These are phyloP conservation scores for Sclerotinia spermophila DNA, from an alignment of 2,329 filamentous ascomycete species.

Conservation along the genomic window DNA sequence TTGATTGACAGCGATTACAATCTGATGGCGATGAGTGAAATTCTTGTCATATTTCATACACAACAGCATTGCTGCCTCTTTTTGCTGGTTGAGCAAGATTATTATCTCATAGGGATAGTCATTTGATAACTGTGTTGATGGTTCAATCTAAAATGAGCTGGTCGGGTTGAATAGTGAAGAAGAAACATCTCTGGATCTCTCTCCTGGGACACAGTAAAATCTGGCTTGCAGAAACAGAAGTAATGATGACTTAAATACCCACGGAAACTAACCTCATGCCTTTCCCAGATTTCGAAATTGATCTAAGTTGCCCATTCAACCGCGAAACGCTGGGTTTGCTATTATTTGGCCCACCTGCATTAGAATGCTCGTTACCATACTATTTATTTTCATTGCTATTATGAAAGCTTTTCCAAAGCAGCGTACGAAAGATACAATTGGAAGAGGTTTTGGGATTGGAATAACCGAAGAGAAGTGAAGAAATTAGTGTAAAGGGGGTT, in stretches of 20 bases:
- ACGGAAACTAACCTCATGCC: fast-evolving
- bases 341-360: too few species aligned
- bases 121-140: not conserved
- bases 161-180: not conserved
- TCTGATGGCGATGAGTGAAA: too few species aligned
- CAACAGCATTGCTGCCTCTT: not conserved
- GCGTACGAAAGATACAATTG: too few species aligned
- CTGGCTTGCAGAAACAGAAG: not conserved
- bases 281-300: not conserved
- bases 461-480: too few species aligned
- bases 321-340: too few species aligned
- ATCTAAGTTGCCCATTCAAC: too few species aligned
- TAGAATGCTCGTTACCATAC: too few species aligned
- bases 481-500: too few species aligned
- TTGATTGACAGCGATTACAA: not conserved
- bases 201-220: not conserved
- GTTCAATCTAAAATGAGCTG: not conserved
- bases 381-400: too few species aligned
- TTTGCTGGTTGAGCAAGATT: not conserved
- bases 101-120: not conserved
- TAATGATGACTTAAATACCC: fast-evolving
- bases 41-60: too few species aligned
- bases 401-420: too few species aligned
- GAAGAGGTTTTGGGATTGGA: too few species aligned
- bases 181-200: not conserved